Evolutionary conservation across 805 yeast species (phyloP), one percentile per base, ranked within the genome.

Genomic region (Zygoascus flipseniorum): DNA sequence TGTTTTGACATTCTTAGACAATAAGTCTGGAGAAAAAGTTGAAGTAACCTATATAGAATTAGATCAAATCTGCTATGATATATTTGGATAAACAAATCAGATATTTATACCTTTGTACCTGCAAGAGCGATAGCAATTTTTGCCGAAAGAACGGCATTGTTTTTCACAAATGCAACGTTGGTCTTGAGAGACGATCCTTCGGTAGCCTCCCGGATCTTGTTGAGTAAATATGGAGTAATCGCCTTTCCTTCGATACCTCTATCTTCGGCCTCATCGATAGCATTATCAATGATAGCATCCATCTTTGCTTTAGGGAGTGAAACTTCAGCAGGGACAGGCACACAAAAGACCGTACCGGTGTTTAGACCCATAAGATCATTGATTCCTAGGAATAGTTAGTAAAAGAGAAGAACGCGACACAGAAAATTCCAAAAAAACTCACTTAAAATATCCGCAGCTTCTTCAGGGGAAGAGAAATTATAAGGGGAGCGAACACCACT

Each of bases 301-400:
- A 89, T 85, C 48, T 76, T 70, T 0, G 62, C 70, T 2, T 78
- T 72, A 31, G 78, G 76, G 53, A 89, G 67, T 0, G 95, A 88
- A 41, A 75, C 66, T 3, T 77, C 77, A 8, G 62, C 65, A 0
- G 95, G 95, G 0, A 95, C 90, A 0, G 96, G 96, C 10, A 86
- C 76, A 64, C 96, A 89, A 60, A 89, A 81, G 10, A 89, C 76
- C 54, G 75, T 79, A 0, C 96, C 96, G n/a, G 84, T 77, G 0
- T 72, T 62, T 55, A 87, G 69, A 0, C 72, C 69, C 76, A 89
- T 72, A 1, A 61, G 52, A 8, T 72, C 67, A 18, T 79, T 80
- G 16, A 69, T 66, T 26, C 57, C 76, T 54, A 45, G 13, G 28
- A n/a, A 43, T 35, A 47, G 54, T 47, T 39, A 39, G 41, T 32